These are phyloP conservation scores for Goniomonas avonlea DNA, from an alignment of 78 protist species.

Conservation along the genomic window DNA sequence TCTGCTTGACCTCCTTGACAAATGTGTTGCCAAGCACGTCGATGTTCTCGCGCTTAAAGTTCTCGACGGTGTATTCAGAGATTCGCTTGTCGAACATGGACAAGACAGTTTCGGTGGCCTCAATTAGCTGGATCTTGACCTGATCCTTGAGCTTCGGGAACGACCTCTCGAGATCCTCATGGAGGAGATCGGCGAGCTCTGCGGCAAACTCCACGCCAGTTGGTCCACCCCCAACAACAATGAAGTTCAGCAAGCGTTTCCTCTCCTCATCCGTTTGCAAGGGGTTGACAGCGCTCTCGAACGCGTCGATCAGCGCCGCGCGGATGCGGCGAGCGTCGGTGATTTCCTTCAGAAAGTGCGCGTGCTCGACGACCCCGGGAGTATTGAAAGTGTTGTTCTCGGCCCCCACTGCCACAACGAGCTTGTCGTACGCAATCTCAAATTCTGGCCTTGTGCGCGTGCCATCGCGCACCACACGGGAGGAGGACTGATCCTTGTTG, in stretches of 20 bases:
- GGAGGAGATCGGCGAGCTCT: conserved; percentile 25
- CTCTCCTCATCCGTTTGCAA: not conserved
- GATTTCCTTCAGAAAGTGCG: conserved; percentile 16
- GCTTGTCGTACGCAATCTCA: conserved; percentile 11
- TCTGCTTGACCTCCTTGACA: conserved; percentile 22
- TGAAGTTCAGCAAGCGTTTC: conserved; percentile 1
- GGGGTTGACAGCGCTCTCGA: conserved; percentile 23
- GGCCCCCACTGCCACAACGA: conserved; percentile 14
- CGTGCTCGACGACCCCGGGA: conserved; percentile 20
- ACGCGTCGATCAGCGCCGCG: not conserved
- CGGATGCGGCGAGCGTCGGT: conserved; percentile 1
- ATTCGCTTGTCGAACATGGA: not conserved
- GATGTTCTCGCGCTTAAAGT: not conserved
- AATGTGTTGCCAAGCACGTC: not conserved
- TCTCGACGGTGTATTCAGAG: not conserved
- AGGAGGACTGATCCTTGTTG: not conserved
- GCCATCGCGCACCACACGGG: not conserved
- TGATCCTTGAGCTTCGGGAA: conserved; percentile 15
- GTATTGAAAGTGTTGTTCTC: not conserved
- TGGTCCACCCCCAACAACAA: conserved; percentile 36
- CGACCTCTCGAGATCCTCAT: not conserved
- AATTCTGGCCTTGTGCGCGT: not conserved
- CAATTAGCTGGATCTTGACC: conserved; percentile 14
- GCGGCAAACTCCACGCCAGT: conserved; percentile 29
- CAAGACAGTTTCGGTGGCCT: conserved; percentile 3